Base-by-base conservation (phyloP, 176 grass and related monocot species). In the Saccharum officinarum region DNA sequence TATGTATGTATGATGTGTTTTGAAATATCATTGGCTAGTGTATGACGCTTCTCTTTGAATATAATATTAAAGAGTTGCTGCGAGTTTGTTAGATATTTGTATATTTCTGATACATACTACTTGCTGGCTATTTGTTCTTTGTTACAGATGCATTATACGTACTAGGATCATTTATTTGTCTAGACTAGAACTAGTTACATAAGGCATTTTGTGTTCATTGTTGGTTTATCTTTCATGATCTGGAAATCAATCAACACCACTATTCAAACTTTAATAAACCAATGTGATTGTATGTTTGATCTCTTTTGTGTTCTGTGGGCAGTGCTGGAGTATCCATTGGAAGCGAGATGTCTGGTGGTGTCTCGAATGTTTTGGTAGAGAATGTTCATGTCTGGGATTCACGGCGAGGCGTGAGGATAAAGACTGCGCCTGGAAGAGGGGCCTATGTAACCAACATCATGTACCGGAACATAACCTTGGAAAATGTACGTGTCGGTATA, bases 261-360 rank as follows among this genome's bases (percentile, higher is more conserved):
- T 50, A 75, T 42, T 49, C 8, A 33, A 69, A 18, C 11, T 52
- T 79, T 68, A 12, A 23, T 3, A 47, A 72, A 78, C n/a, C 68
- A 47, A 4, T 41, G 69, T 25, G 16, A 40, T 69, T 79, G 33
- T 47, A 49, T 62, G 70, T 46, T 84, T 88, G 30, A 83, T 59
- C n/a, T 91, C 7, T 69, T 86, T 31, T 67, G 33, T 10, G 36
- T 77, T 81, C n/a, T 89, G 34, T 93, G 84, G 42, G 75, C 89
- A 96, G 94, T 81, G 94, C 94, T 55, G 94, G 94, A 72, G 85
- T 96, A 67, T 96, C 94, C 6, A 89, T 96, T 61, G 91, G 94
- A 80, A 96, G 94, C 49, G 94, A 97, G 84, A 97, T 97, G 94
- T 97, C 94, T 57, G 94, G 94, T 22, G 91, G 94, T n/a, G 89